Evolutionary conservation across 2,329 filamentous ascomycete species (phyloP), one percentile per base, ranked within the genome.

Genomic region (Colletotrichum sp.): DNA sequence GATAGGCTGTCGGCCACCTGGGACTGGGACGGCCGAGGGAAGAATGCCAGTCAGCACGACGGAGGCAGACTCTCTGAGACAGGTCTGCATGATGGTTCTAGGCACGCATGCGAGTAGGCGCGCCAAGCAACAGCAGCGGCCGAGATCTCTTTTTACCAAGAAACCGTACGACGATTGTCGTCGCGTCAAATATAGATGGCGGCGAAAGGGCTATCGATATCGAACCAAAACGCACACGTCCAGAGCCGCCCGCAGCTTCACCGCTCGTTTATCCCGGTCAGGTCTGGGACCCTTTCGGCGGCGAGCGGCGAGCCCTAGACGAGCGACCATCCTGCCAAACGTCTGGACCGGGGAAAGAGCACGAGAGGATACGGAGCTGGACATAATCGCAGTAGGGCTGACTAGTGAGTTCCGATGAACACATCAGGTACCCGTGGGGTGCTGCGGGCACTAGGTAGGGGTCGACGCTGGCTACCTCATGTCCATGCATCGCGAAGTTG

Each of bases 321-420:
- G 34, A 28, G 66, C n/a, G 30, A 11, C 28, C 34, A 34, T 44
- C 30, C 66, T 25, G 55, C 66, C 48, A 68, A 39, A 70, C 22
- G 34, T 22, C 68, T 48, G 34, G 19, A 44, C 27, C 27, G 13
- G 68, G 25, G 25, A 44, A 52, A 70, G 60, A 27, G 39, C n/a
- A 27, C 19, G 30, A 68, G 30, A 64, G 57, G 59, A 76, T 76
- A 76, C 74, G 48, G 74, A 39, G 48, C 65, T 76, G 59, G 69
- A 74, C 74, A 76, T 74, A n/a, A 76, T 74, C 70, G 44, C 64
- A 69, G 25, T 74, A 76, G 74, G 74, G 74, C 74, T 76, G 70
- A 74, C 27, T 60, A 71, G 66, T 71, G 70, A 76, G 52, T 61
- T 67, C 55, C 72, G 66, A 75, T 68, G 74, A 68, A 76, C 72